Evolutionary conservation across 2,329 filamentous ascomycete genomes (phyloP).

Genomic region (Canariomyces notabilis): DNA sequence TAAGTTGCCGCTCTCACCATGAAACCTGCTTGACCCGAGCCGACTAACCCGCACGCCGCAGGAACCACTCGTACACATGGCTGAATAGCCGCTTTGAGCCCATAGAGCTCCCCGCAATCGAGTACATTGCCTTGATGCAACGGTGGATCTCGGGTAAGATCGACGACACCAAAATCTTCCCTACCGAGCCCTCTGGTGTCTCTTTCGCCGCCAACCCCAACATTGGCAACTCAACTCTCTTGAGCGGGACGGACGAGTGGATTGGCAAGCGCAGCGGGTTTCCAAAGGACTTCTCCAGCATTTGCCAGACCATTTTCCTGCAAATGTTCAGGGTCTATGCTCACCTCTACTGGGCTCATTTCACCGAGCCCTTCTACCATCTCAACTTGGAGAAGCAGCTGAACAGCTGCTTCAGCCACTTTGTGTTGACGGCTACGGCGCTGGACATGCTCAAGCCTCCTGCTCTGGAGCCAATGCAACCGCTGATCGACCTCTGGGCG

Average conservation of each 20-base stretch:
- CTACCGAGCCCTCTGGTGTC: slow-evolving; percentile 61
- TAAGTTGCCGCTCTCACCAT: slow-evolving; percentile 40
- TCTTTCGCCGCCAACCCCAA: slow-evolving; percentile 50
- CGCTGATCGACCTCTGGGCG: slow-evolving; percentile 73
- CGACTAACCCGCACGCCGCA: slow-evolving; percentile 24
- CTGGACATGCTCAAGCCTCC: slow-evolving; percentile 68
- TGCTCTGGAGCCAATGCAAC: slow-evolving; percentile 79
- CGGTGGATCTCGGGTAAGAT: slow-evolving; percentile 84
- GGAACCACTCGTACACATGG: slow-evolving; percentile 79
- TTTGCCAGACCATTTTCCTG: slow-evolving; percentile 77
- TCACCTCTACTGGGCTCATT: slow-evolving; percentile 85
- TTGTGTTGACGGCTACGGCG: slow-evolving; percentile 61
- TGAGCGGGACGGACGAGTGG: slow-evolving; percentile 54
- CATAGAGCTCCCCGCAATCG: slow-evolving; percentile 72
- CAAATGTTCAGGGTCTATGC: slow-evolving; percentile 90
- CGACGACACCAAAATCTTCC: slow-evolving; percentile 71
- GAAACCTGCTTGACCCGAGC: slow-evolving; percentile 10
- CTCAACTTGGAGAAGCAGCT: slow-evolving; percentile 63
- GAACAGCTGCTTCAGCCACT: slow-evolving; percentile 70
- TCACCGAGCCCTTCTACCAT: slow-evolving; percentile 65
- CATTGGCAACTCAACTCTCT: slow-evolving; percentile 44
- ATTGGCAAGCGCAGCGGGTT: slow-evolving; percentile 78
- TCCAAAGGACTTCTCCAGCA: slow-evolving; percentile 68
- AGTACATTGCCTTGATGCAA: slow-evolving; percentile 80
- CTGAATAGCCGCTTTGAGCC: slow-evolving; percentile 70